Percentiles rank a stretch among this genome's conserved stretches.
These are phyloP conservation scores for Cordyceps cateniannulata DNA, from an alignment of 2,329 filamentous ascomycete genomes.

Conservation along the genomic window DNA sequence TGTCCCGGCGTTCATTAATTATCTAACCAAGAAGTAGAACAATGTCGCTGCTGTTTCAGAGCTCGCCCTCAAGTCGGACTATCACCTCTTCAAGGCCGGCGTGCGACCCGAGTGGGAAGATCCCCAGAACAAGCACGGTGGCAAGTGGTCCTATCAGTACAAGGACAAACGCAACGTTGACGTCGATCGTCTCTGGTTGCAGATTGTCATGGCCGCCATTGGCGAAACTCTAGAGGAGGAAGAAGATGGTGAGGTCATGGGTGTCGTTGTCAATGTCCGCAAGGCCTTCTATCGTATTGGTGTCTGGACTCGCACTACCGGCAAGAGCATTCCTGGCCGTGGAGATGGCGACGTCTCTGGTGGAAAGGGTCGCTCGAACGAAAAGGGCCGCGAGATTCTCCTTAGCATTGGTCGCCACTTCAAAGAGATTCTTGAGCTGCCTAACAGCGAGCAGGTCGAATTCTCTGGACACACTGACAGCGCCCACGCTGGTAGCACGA, in stretches of 20 bases:
- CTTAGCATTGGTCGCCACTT: slow-evolving; percentile 80
- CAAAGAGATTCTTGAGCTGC: slow-evolving; percentile 85
- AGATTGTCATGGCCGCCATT: slow-evolving; percentile 93
- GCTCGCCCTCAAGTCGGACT: slow-evolving; percentile 94
- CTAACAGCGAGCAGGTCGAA: slow-evolving; percentile 71
- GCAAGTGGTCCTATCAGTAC: slow-evolving; percentile 98
- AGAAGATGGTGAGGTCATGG: slow-evolving; percentile 95
- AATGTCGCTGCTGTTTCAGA: slow-evolving; percentile 96
- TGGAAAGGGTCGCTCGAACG: slow-evolving; percentile 67
- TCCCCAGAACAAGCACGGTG: slow-evolving; percentile 95
- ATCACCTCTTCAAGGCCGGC: slow-evolving; percentile 97
- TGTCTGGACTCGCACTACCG: slow-evolving; percentile 92
- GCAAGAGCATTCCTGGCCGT: slow-evolving; percentile 72
- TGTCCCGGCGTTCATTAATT: slow-evolving; percentile 1
- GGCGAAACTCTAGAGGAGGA: slow-evolving; percentile 96
- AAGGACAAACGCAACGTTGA: slow-evolving; percentile 89
- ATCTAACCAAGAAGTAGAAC: slow-evolving; percentile 56
- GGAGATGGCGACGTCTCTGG: slow-evolving; percentile 66
- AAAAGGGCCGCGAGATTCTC: slow-evolving; percentile 82
- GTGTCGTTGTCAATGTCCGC: slow-evolving; percentile 96
- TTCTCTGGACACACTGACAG: slow-evolving; percentile 96
- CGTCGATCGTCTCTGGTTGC: slow-evolving; percentile 93
- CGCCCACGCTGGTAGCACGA: slow-evolving; percentile 85
- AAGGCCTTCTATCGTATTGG: slow-evolving; percentile 98
- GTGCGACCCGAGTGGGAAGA: slow-evolving; percentile 99